Evolutionary conservation across 768 basidiomycete genomes (phyloP), one percentile per base, ranked within the genome.

Genomic region (Gelatoporia subvermispora): DNA sequence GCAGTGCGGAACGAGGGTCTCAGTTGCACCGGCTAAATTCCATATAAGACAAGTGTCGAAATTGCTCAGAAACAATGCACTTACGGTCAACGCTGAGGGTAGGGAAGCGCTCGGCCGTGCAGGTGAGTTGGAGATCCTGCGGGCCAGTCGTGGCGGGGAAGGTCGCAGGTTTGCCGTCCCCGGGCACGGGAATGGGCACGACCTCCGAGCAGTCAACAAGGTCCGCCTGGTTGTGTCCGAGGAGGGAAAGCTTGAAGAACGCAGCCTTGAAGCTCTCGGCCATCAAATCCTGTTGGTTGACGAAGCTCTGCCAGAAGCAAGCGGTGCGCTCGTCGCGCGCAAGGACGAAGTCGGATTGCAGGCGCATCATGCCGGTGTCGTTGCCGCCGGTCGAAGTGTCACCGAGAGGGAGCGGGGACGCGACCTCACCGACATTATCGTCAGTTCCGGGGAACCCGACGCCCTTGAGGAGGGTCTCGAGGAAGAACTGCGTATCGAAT

Each of bases 291-390:
- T 31, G 28, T 31, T 31, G 7, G 28, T 50, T 51, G 47, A 63
- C 55, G 48, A 62, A 58, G 17, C 47, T 52, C 50, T 67, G 66
- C 65, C 66, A 68, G 21, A 53, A 41, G 56, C 66, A 68, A 10
- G 65, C 64, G 8, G 65, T 66, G 41, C 62, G 58, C 25, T 48
- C 35, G 49, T 67, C 66, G 49, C 65, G 65, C 21, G 65, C 64
- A 24, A 68, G 47, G 23, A 46, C 50, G 35, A 37, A 43, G 31
- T 51, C 50, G 42, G 50, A 51, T 36, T 51, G 50, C 25, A 51
- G 46, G 16, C 50, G 50, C 13, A 51, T 16, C 42, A 46, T 45
- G 35, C 50, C 50, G 7, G 28, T 31, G 28, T 31, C 28, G 28
- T 31, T 31, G 7, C 28, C 28, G 28, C 28, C 28, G 28, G 7